A percentile compares a stretch with the other conserved stretches of the same genome.
phyloP scores from a whole-genome alignment of 2,329 filamentous ascomycete species.

The Clonostachys rhizophaga region DNA sequence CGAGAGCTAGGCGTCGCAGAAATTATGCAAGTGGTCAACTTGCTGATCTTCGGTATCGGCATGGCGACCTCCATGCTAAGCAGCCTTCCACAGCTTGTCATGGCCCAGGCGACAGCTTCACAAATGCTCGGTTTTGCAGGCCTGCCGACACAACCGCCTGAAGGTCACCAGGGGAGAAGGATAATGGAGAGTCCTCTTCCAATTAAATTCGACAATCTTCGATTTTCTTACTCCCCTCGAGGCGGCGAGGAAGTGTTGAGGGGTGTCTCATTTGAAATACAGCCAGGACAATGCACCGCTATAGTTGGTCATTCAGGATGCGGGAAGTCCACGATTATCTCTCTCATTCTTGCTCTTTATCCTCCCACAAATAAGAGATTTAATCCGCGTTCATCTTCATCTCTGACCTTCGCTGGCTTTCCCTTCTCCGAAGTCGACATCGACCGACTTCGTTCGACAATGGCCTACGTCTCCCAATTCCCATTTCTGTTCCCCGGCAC shows the following conservation, averaged over 20 bases:
- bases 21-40: slow-evolving; percentile 71
- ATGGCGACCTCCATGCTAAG: slow-evolving; percentile 66
- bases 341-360: slow-evolving; percentile 72
- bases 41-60: slow-evolving; percentile 79
- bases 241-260: slow-evolving; percentile 50
- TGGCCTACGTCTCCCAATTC: slow-evolving; percentile 66
- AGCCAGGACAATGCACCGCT: slow-evolving; percentile 61
- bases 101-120: slow-evolving; percentile 66
- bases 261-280: slow-evolving; percentile 61
- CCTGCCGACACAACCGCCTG: slow-evolving; percentile 48
- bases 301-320: slow-evolving; percentile 82
- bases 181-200: slow-evolving; percentile 24
- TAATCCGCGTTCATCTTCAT: slow-evolving; percentile 4
- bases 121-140: slow-evolving; percentile 67
- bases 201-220: slow-evolving; percentile 47
- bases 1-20: slow-evolving; percentile 42
- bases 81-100: slow-evolving; percentile 76
- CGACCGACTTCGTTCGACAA: slow-evolving; percentile 49
- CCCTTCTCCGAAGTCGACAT: slow-evolving; percentile 58
- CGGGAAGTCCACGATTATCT: slow-evolving; percentile 84
- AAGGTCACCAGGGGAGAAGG: slow-evolving; percentile 47
- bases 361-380: slow-evolving; percentile 16
- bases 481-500: slow-evolving; percentile 75
- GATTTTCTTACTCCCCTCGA: slow-evolving; percentile 67
- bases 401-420: slow-evolving; percentile 53